Evolutionary conservation across 176 grass and related monocot species (phyloP), one percentile per base, ranked within the genome.

Genomic region (Cenchrus fungigraminus): DNA sequence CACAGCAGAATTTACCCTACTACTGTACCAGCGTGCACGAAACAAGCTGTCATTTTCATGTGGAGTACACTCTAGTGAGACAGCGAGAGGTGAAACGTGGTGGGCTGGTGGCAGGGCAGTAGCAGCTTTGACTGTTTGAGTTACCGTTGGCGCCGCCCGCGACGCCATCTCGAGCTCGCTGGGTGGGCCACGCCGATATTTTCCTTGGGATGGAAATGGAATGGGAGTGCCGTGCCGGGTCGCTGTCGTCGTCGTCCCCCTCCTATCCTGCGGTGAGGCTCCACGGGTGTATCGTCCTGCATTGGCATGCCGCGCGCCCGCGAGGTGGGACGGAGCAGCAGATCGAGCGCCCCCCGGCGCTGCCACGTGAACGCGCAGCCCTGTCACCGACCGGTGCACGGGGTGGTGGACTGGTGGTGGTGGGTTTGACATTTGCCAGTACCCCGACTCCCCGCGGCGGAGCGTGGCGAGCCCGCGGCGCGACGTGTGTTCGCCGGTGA

Each of bases 291-390:
- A 34, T 34, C 34, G 34, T 34, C 34, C 34, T 34, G 34, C 34
- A 34, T 34, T 34, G 34, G 44, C 44, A 6, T 8, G 44, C 44
- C 44, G 44, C 14, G 54, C 49, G 22, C 22, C 29, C 16, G 74
- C 53, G 28, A 66, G 77, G 20, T 0, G 78, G 62, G 50, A 74
- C 22, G 22, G 31, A 32, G 31, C 31, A 32, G 28, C 71, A 29
- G 70, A 40, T 3, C 37, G 70, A 32, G 31, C 31, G 1, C 31
- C 0, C 12, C 62, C 62, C 34, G 2, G 40, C 17, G 47, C 53
- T 12, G 52, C 40, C 68, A 82, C 80, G 80, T 31, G 68, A 60
- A 25, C 14, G 10, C 67, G 15, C n/a, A 9, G 34, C 67, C 80
- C 17, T 15, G 64, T 40, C 78, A 68, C 78, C 62, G 63, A 42